Base-by-base conservation (phyloP, 495 filamentous ascomycete species). In the Tirmania nivea region DNA sequence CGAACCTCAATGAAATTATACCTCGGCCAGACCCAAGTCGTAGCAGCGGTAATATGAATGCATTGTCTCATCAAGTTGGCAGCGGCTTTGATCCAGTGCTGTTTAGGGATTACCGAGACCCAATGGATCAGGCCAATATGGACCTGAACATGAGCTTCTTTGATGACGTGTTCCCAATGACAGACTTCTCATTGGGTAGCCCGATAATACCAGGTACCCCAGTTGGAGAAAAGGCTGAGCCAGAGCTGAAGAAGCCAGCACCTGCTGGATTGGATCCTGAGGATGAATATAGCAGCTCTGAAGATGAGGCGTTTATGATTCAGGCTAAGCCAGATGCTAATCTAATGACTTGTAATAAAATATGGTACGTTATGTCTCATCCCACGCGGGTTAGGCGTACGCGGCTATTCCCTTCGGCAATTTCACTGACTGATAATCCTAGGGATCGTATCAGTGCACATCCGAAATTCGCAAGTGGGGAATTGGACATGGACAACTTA, bases 391-490 rank as follows among this genome's bases (percentile, higher is more conserved):
- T 35, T 49, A 35, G n/a, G 34, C 34, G 31, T 57, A 19, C 48
- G 49, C 57, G 49, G 55, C 53, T 50, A 55, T 54, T 31, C 52
- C 36, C 52, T n/a, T 55, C 58, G 57, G 60, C 57, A 52, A 59
- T 57, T 19, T 63, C 35, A 57, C 54, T 58, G 25, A 56, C 57
- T 54, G 51, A 57, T 54, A 35, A 8, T 49, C 54, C 34, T 64
- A 97, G 90, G 90, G 86, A 96, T 67, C 86, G 83, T 69, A 71
- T 99, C 35, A 83, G 89, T 71, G 74, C 74, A 21, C 90, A 87
- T 66, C 81, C 86, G 50, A 85, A 80, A 62, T 90, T 90, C 63
- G 81, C 82, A 59, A 80, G 75, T 49, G 88, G 86, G 59, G 84
- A 89, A 57, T 78, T 94, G 56, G 90, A 99, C 59, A 81, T 99